Percentiles rank a stretch among this genome's conserved stretches.
phyloP scores from a whole-genome alignment of 768 basidiomycete species.

The Leccinum sublutescens region DNA sequence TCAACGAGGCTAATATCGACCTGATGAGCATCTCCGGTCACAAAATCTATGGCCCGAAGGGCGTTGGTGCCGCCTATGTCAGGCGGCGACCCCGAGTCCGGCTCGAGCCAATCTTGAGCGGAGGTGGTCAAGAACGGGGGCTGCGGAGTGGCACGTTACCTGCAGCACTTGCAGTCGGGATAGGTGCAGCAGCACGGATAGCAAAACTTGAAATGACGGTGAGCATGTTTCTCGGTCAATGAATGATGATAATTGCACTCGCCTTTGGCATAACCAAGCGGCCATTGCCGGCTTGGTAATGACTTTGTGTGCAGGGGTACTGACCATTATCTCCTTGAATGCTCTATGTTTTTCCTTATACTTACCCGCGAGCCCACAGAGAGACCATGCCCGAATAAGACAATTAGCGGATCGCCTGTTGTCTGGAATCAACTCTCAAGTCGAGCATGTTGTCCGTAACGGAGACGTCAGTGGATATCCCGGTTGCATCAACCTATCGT shows the following conservation, averaged over 20 bases:
- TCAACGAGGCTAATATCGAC: slow-evolving; percentile 94
- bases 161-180: slow-evolving; percentile 81
- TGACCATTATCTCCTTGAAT: slow-evolving; percentile 43
- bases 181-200: slow-evolving; percentile 93
- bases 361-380: slow-evolving; percentile 40
- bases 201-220: slow-evolving; percentile 92
- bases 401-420: slow-evolving; percentile 79
- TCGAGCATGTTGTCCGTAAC: slow-evolving; percentile 92
- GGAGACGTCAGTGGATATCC: slow-evolving; percentile 91
- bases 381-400: slow-evolving; percentile 75
- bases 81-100: slow-evolving; percentile 89
- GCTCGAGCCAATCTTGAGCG: slow-evolving; percentile 90
- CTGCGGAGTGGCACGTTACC: slow-evolving; percentile 93
- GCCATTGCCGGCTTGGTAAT: slow-evolving; percentile 52
- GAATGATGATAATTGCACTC: slow-evolving; percentile 49
- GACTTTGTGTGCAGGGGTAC: slow-evolving; percentile 93
- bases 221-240: slow-evolving; percentile 40
- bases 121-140: slow-evolving; percentile 97
- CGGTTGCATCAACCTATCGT: slow-evolving; percentile 94
- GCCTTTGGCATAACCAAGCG: slow-evolving; percentile 43
- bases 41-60: slow-evolving; percentile 98
- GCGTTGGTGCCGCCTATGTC: slow-evolving; percentile 92
- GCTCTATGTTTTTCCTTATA: not conserved
- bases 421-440: slow-evolving; percentile 73
- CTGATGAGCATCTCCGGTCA: slow-evolving; percentile 95